Base-by-base conservation (phyloP, 2,329 filamentous ascomycete genomes). In the Decorospora gaudefroyi region DNA sequence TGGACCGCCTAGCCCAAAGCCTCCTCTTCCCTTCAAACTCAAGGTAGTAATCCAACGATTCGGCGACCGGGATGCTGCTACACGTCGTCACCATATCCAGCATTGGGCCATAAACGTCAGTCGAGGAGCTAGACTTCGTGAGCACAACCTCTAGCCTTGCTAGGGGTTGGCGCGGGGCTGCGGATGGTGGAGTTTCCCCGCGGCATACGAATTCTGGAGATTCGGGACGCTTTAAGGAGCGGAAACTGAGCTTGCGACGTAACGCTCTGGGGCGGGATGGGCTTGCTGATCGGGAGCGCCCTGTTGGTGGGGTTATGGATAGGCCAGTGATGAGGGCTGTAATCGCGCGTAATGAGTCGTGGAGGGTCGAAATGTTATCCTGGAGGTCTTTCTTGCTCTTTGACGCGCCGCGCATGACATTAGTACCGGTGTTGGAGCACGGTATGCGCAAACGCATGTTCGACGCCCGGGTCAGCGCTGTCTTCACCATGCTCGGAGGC, bases 381-480 rank as follows among this genome's bases (percentile, higher is more conserved):
- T 57, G 48, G 27, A 55, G 51, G 15, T 51, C 48, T 15, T 62
- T 61, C 47, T 59, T 53, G 29, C 51, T 54, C 29, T 59, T 63
- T 17, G 56, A 49, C 16, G 52, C 46, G 10, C 53, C 58, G 8
- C 48, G 49, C 21, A 41, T 40, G 6, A 33, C 37, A 15, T 36
- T 32, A 4, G 54, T 39, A 29, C 62, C 59, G 7, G 50, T 53
- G 15, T 55, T 57, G 4, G 59, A 57, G 2, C 62, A 56, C 5
- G 61, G 58, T n/a, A 64, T 49, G 16, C 59, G 54, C 16, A 64
- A 34, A 17, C 54, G 47, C 1, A 64, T 19, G 17, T 51, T 57
- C 3, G 46, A 58, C 13, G 59, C 42, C 13, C 33, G 51, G 2
- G 25, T 35, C n/a, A 64, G 46, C 18, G 55, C 47, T 4, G 46